These are phyloP conservation scores for Citrus reticulata DNA, from an alignment of 345 rosid species.

Conservation along the genomic window DNA sequence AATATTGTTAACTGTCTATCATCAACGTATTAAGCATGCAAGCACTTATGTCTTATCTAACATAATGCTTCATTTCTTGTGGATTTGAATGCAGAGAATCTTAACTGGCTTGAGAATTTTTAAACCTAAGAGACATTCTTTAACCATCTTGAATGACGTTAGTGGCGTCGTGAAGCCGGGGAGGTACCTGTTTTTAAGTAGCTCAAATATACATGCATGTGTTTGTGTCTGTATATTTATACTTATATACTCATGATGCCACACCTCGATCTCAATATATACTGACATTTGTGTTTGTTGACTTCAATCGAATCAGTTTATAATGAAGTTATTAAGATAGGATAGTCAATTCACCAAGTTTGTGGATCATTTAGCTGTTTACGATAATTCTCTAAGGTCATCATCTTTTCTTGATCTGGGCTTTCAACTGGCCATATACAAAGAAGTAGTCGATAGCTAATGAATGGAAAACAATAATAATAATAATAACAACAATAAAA, in stretches of 20 bases:
- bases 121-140: constrained; percentile 37
- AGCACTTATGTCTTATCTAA: no score
- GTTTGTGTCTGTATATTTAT: no score
- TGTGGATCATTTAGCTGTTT: no score
- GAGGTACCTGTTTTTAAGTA: constrained; percentile 39
- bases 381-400: background rate
- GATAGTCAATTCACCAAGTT: background rate
- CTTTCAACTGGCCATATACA: background rate
- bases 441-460: background rate
- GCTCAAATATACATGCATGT: background rate
- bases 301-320: background rate
- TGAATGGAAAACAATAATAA: no score
- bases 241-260: background rate
- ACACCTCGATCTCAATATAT: background rate
- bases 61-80: no score
- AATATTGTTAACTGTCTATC: no score
- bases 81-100: constrained; percentile 33
- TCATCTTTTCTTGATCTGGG: background rate
- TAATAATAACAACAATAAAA: no score
- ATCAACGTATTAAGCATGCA: no score
- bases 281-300: background rate
- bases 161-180: constrained; percentile 71
- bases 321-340: no score
- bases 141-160: constrained; percentile 56
- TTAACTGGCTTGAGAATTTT: constrained; percentile 40